Evolutionary conservation across 2,329 filamentous ascomycete genomes (phyloP).

Genomic region (Colletotrichum sp.): DNA sequence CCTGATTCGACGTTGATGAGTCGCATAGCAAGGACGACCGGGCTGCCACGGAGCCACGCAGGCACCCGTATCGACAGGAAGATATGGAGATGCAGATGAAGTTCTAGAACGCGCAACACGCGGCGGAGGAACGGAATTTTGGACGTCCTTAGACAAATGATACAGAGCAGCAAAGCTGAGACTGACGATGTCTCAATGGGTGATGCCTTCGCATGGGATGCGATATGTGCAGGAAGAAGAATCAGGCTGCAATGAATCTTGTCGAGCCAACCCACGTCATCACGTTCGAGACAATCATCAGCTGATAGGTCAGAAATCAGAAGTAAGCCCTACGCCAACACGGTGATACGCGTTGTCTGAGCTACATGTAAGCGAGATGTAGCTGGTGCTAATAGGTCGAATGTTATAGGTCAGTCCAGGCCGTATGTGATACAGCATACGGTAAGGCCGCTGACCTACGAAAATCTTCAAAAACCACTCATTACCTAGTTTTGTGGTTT

Average conservation of each 20-base stretch:
- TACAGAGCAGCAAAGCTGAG: too few species aligned
- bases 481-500: too few species aligned
- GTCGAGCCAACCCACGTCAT: background rate
- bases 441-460: background rate
- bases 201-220: background rate
- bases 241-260: background rate
- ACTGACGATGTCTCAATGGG: background rate
- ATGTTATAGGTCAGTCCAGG: background rate
- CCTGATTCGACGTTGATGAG: background rate
- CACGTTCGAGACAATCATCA: accelerated
- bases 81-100: accelerated
- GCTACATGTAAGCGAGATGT: background rate
- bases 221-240: background rate
- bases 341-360: background rate
- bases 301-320: background rate
- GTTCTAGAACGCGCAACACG: too few species aligned
- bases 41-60: accelerated
- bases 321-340: background rate
- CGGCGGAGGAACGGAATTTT: too few species aligned
- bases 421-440: background rate
- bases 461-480: too few species aligned
- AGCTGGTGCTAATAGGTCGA: background rate
- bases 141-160: too few species aligned
- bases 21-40: background rate
- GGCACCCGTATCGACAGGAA: background rate